Conservation (phyloP, 2,329 filamentous ascomycete genomes). For the Paraphoma chrysanthemicola region DNA sequence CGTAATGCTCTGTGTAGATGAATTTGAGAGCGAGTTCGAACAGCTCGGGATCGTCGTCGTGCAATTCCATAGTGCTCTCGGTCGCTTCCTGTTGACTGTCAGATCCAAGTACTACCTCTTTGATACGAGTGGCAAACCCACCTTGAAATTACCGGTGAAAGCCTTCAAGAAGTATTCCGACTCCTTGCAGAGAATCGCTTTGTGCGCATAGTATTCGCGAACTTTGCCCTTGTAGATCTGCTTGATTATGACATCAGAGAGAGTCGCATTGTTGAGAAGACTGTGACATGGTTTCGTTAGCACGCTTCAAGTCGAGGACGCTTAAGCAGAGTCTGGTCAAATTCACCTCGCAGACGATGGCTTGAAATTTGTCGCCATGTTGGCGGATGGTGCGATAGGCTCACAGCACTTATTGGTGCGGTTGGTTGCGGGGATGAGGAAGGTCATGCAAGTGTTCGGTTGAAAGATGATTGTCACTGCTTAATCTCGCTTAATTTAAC, state of each 20-base stretch:
- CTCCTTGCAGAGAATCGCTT: conserved; percentile 6
- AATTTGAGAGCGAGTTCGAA: conserved; percentile 19
- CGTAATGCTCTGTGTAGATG: conserved; percentile 13
- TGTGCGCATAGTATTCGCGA: conserved; percentile 15
- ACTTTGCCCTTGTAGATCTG: conserved; percentile 3
- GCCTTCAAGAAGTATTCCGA: conserved; percentile 15
- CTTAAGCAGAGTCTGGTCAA: no score
- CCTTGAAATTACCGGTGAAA: conserved; percentile 20
- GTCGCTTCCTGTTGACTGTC: conserved; percentile 7
- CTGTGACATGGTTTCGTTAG: conserved; percentile 1
- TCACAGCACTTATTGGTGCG: no score
- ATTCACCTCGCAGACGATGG: no score
- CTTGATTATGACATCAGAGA: conserved; percentile 14
- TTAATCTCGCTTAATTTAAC: no score
- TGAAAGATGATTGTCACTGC: no score
- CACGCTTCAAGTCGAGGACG: no score
- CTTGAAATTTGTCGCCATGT: no score
- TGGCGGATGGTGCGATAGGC: no score
- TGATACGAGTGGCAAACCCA: not conserved
- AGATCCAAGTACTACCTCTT: not conserved
- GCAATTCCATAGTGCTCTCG: conserved; percentile 10
- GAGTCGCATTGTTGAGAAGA: conserved; percentile 11
- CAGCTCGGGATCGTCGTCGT: conserved; percentile 17
- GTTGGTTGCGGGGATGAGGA: no score
- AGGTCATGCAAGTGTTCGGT: no score